These are phyloP conservation scores for Ephemerocybe angulata DNA, from an alignment of 768 basidiomycete species.

Conservation along the genomic window DNA sequence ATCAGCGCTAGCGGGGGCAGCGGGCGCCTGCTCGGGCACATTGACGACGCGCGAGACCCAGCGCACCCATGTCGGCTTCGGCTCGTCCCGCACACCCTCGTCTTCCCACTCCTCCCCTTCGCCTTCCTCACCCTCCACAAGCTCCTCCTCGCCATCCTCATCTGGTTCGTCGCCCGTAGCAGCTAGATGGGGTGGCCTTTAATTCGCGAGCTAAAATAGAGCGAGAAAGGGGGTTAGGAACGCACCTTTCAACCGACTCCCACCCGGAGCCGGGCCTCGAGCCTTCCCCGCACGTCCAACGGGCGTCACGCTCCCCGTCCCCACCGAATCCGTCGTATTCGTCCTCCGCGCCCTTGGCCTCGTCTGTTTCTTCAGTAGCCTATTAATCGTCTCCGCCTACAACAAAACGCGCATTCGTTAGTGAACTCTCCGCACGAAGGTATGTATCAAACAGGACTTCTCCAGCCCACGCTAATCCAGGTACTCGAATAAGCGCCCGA, in stretches of 20 bases:
- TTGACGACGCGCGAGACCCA: slow-evolving; percentile 52
- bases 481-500: neutral
- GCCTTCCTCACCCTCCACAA: slow-evolving; percentile 33
- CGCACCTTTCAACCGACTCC: too few relatives aligned
- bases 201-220: slow-evolving; percentile 10
- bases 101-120: slow-evolving; percentile 34
- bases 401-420: neutral
- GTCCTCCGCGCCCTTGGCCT: slow-evolving; percentile 60
- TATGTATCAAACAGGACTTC: neutral
- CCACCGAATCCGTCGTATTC: slow-evolving; percentile 46
- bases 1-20: neutral
- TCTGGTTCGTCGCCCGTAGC: slow-evolving; percentile 24
- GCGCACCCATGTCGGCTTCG: slow-evolving; percentile 58
- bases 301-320: slow-evolving; percentile 17
- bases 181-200: neutral
- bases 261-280: too few relatives aligned
- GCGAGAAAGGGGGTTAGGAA: slow-evolving; percentile 25
- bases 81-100: slow-evolving; percentile 21
- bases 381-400: slow-evolving; percentile 85
- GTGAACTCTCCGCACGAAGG: too few relatives aligned
- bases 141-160: too few relatives aligned
- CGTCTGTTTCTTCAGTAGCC: slow-evolving; percentile 82
- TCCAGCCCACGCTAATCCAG: neutral
- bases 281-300: slow-evolving; percentile 1
- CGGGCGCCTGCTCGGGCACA: neutral